Conservation (phyloP, 2,329 filamentous ascomycete genomes). For the Aspergillus ustus region DNA sequence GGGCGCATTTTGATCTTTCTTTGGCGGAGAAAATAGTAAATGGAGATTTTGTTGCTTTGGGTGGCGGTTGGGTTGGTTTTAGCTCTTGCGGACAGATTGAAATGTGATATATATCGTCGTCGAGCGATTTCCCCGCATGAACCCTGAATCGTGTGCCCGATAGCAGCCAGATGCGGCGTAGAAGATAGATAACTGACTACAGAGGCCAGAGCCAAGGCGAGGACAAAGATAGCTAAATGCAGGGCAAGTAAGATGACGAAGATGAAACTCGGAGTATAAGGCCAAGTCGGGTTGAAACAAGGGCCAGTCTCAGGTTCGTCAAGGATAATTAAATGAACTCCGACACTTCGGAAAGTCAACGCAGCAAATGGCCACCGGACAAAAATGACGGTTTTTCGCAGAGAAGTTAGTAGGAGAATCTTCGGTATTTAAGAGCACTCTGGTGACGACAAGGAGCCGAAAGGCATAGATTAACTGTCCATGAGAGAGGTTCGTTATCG, state of each 20-base stretch:
- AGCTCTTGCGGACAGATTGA: background rate
- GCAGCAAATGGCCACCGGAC: background rate
- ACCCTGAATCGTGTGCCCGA: constrained; percentile 2
- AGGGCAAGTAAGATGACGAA: constrained; percentile 8
- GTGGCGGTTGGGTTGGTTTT: background rate
- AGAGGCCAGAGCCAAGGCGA: constrained; percentile 4
- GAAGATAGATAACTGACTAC: background rate
- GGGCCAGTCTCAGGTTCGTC: background rate
- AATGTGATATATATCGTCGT: constrained; percentile 4
- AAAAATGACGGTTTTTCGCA: background rate
- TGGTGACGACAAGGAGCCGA: constrained; percentile 7
- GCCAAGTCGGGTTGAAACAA: constrained; percentile 13
- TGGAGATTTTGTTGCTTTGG: background rate
- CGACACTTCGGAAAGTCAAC: constrained; percentile 1
- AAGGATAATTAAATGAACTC: background rate
- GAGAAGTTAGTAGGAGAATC: background rate
- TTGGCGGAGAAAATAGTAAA: background rate
- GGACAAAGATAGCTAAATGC: constrained; percentile 4
- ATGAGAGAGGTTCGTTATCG: constrained; percentile 7
- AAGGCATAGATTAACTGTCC: constrained; percentile 10
- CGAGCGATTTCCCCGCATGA: constrained; percentile 17
- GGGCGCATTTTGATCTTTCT: constrained; percentile 25
- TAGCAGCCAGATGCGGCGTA: background rate
- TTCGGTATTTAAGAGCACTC: constrained; percentile 1
- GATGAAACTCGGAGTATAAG: constrained; percentile 18